Conservation (phyloP, 2,329 filamentous ascomycete genomes). For the Clarireedia homoeocarpa region DNA sequence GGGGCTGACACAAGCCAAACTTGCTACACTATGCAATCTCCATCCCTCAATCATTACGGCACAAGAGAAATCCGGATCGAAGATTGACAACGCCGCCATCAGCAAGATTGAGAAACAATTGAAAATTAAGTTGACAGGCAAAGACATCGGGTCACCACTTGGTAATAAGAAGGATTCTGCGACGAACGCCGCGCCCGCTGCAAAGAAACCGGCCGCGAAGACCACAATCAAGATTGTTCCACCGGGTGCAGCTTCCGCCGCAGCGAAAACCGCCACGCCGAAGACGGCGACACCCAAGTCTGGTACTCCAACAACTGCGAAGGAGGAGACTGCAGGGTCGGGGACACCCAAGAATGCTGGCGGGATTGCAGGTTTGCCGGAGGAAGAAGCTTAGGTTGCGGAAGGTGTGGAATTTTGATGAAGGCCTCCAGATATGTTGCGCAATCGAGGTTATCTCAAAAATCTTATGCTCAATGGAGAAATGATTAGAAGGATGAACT, state of each 20-base stretch:
- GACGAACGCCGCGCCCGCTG: not conserved
- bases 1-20: too few relatives aligned
- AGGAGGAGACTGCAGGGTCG: not conserved
- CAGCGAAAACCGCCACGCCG: not conserved
- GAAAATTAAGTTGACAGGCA: conserved; percentile 79
- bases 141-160: conserved; percentile 79
- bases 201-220: conserved; percentile 14
- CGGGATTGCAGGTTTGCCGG: not conserved
- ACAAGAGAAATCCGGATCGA: too few relatives aligned
- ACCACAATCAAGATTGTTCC: conserved; percentile 4
- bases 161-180: conserved; percentile 36
- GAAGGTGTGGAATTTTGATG: not conserved
- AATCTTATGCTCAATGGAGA: not conserved
- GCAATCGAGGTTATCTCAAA: not conserved
- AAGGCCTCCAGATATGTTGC: not conserved
- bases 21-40: too few relatives aligned
- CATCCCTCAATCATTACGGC: too few relatives aligned
- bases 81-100: too few relatives aligned
- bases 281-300: not conserved
- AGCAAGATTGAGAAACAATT: conserved; percentile 64
- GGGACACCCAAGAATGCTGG: not conserved
- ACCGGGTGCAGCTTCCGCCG: not conserved
- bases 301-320: not conserved
- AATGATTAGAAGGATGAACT: not conserved
- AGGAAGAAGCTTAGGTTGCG: not conserved